Base-by-base conservation (phyloP, 2,329 filamentous ascomycete genomes). In the Elsinoe necatrix region DNA sequence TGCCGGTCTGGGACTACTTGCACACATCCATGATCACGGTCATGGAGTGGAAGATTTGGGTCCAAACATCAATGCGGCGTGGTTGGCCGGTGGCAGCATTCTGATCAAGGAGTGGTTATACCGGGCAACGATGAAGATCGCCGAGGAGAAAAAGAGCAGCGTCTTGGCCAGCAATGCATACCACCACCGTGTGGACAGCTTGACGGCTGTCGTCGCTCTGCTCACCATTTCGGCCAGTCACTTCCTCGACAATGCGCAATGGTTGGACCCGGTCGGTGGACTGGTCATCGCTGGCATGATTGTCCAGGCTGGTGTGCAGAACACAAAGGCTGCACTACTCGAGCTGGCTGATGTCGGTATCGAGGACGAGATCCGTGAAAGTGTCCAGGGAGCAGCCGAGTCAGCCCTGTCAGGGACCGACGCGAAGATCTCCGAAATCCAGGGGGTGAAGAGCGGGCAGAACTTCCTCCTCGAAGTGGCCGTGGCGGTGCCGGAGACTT, bases 71-170 rank as follows among this genome's bases (percentile, higher is more conserved):
- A 91, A 97, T 69, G 93, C 93, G 20, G 92, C 89, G 6, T 98
- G 93, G 93, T 75, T 98, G 59, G 92, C 93, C 34, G 86, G 82
- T 39, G 92, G 89, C 18, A 95, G 89, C 1, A 93, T 98, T 57
- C 72, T 89, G 23, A 77, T 97, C 65, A 98, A 98, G 73, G 93
- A 98, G 72, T 98, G 91, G 89, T 77, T 98, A 23, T 98, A 97
- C 69, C 85, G 87, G 76, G 89, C 92, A 61, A 98, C 92, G 93
- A 83, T 97, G 85, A 97, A 96, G 75, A 83, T 98, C 59, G 93
- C 93, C 45, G 84, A 84, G 64, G 89, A 95, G 72, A 88, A 92
- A 70, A 95, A 95, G 69, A 97, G 92, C 11, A 95, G 91, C 5
- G 90, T 98, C 59, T 82, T 98, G 21, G 91, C 92, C 37, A 96